Conservation (phyloP, 805 yeast genomes). For the Kluyveromyces siamensis region DNA sequence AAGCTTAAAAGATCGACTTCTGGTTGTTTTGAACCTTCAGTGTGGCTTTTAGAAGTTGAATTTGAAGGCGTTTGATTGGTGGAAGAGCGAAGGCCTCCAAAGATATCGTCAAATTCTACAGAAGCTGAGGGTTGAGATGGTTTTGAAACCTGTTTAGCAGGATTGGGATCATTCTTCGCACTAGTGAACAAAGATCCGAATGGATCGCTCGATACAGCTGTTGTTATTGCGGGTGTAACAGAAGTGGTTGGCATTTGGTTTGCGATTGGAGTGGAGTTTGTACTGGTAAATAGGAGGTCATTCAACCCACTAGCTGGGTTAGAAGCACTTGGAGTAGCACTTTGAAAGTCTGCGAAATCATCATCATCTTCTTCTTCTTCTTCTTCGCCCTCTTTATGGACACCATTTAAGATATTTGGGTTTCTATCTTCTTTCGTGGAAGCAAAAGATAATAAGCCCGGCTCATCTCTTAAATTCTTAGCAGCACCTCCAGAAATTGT, state of each 20-base stretch:
- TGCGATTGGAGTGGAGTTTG: constrained; percentile 1
- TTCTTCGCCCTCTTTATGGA: constrained; percentile 24
- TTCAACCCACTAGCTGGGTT: constrained; percentile 25
- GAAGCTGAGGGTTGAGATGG: background rate
- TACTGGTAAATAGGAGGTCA: constrained; percentile 15
- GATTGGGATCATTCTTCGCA: constrained; percentile 40
- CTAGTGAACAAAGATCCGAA: constrained; percentile 60
- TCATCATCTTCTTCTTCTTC: constrained; percentile 50
- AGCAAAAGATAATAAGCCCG: constrained; percentile 14
- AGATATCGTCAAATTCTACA: constrained; percentile 24
- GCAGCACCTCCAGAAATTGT: constrained; percentile 20
- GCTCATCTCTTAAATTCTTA: constrained; percentile 15
- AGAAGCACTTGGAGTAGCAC: constrained; percentile 41
- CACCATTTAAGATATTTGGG: constrained; percentile 18
- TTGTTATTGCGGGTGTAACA: constrained; percentile 29
- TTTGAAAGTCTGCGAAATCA: constrained; percentile 76
- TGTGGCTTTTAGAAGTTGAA: background rate
- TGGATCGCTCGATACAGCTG: constrained; percentile 47
- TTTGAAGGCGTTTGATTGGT: background rate
- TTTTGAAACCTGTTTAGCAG: background rate
- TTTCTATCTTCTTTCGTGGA: background rate
- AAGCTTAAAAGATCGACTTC: constrained; percentile 27
- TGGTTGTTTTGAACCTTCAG: constrained; percentile 7
- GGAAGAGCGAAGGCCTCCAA: constrained; percentile 17
- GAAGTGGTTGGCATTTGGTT: constrained; percentile 10